A percentile compares a stretch with the other conserved stretches of the same genome.
phyloP scores from a whole-genome alignment of 495 filamentous ascomycete genomes.

The Copromyces sp. region DNA sequence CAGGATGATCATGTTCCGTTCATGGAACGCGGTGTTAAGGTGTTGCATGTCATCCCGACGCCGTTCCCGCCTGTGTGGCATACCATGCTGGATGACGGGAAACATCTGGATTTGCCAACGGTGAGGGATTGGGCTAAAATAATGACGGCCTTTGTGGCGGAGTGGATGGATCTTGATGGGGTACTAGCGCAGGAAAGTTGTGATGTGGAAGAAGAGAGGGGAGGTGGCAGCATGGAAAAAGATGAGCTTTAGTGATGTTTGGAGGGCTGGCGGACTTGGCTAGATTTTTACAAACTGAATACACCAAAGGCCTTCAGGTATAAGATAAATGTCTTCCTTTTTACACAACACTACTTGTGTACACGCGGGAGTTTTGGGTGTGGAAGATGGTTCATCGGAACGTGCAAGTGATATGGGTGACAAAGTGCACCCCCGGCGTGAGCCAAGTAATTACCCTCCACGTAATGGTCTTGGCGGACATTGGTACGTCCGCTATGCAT shows the following conservation, averaged over 20 bases:
- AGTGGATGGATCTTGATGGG: constrained; percentile 88
- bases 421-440: neutral
- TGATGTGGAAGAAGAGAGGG: neutral
- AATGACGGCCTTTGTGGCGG: constrained; percentile 71
- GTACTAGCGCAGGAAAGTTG: constrained; percentile 33
- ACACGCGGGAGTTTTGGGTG: neutral
- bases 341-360: neutral
- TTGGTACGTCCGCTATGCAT: constrained; percentile 2
- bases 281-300: neutral
- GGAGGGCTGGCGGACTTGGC: neutral
- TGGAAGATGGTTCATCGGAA: constrained; percentile 11
- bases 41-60: constrained; percentile 77
- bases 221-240: constrained; percentile 5
- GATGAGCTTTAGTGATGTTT: constrained; percentile 12
- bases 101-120: constrained; percentile 73
- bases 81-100: constrained; percentile 68
- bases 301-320: neutral
- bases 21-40: constrained; percentile 68
- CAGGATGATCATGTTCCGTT: constrained; percentile 90
- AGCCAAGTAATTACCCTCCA: neutral
- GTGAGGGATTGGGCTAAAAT: constrained; percentile 83
- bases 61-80: constrained; percentile 88
- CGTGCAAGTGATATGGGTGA: neutral
- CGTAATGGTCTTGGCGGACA: constrained; percentile 10
- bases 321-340: neutral